These are phyloP conservation scores for Beauveria caledonica DNA, from an alignment of 2,329 filamentous ascomycete species.

Conservation along the genomic window DNA sequence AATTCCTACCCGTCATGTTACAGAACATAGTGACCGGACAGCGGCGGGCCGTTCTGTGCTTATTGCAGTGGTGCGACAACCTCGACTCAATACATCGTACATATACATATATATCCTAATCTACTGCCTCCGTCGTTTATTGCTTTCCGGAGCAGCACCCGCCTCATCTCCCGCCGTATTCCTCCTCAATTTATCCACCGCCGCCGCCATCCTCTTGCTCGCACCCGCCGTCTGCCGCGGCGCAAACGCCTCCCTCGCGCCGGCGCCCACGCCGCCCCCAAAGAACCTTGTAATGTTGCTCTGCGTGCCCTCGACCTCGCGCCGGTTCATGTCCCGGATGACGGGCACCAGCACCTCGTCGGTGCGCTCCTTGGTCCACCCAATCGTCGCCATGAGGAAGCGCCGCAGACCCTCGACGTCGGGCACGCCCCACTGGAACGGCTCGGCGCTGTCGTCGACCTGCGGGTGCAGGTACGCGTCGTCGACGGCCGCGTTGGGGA, in stretches of 20 bases:
- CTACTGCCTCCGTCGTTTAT: slow-evolving; percentile 1
- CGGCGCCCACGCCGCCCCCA: slow-evolving; percentile 62
- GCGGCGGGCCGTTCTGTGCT: background rate
- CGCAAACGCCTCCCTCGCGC: slow-evolving; percentile 58
- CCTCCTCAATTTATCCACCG: slow-evolving; percentile 56
- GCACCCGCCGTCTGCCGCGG: slow-evolving; percentile 57
- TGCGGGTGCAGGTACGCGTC: slow-evolving; percentile 80
- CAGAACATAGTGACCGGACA: background rate
- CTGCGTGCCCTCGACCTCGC: slow-evolving; percentile 85
- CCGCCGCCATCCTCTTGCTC: slow-evolving; percentile 68
- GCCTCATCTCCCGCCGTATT: slow-evolving; percentile 17
- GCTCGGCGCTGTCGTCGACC: slow-evolving; percentile 68
- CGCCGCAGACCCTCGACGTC: slow-evolving; percentile 76
- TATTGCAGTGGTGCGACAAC: background rate
- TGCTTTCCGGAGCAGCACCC: background rate
- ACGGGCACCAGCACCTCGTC: slow-evolving; percentile 95
- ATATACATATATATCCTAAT: background rate
- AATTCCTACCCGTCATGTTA: background rate
- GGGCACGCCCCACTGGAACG: slow-evolving; percentile 92
- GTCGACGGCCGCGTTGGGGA: slow-evolving; percentile 71
- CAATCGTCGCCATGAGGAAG: slow-evolving; percentile 87
- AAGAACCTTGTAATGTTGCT: slow-evolving; percentile 95
- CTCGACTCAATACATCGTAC: background rate
- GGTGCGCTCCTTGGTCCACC: slow-evolving; percentile 84
- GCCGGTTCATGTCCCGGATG: slow-evolving; percentile 86